phyloP scores from a whole-genome alignment of 2,329 filamentous ascomycete species.

The Neofusicoccum parvum region DNA sequence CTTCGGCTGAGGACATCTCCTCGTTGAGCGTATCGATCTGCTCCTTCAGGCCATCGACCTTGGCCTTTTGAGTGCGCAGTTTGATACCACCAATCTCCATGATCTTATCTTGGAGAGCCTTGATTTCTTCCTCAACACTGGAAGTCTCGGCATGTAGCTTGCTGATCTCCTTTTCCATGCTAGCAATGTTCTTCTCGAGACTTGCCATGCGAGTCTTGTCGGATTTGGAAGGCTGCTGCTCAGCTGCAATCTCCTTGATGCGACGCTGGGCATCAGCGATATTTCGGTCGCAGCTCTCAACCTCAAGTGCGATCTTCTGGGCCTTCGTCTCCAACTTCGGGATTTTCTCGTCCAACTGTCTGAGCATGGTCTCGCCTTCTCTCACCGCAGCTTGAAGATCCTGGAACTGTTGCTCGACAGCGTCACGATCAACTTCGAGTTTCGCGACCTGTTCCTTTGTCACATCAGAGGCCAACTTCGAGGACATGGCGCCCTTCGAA shows the following conservation, averaged over 20 bases:
- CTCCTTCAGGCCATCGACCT: slow-evolving; percentile 85
- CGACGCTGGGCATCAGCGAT: slow-evolving; percentile 81
- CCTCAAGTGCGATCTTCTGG: slow-evolving; percentile 85
- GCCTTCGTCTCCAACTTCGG: slow-evolving; percentile 86
- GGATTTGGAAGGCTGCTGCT: slow-evolving; percentile 77
- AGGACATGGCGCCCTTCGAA: slow-evolving; percentile 93
- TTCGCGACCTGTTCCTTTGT: slow-evolving; percentile 86
- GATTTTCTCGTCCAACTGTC: slow-evolving; percentile 73
- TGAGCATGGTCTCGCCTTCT: slow-evolving; percentile 73
- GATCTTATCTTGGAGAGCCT: slow-evolving; percentile 90
- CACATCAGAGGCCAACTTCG: slow-evolving; percentile 84
- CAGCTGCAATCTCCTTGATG: slow-evolving; percentile 78
- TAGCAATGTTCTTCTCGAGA: slow-evolving; percentile 76
- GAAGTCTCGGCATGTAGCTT: slow-evolving; percentile 83
- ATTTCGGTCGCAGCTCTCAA: slow-evolving; percentile 82
- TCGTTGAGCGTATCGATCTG: slow-evolving; percentile 81
- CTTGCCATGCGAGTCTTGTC: slow-evolving; percentile 74
- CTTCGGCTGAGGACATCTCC: slow-evolving; percentile 81
- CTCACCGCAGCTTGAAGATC: slow-evolving; percentile 83
- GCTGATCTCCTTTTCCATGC: slow-evolving; percentile 75
- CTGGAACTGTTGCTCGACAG: slow-evolving; percentile 78
- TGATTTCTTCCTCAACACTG: slow-evolving; percentile 90
- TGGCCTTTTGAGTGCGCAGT: slow-evolving; percentile 84
- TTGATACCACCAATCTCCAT: slow-evolving; percentile 97
- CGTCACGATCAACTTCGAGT: slow-evolving; percentile 83